A percentile compares a stretch with the other conserved stretches of the same genome.
phyloP scores from a whole-genome alignment of 345 rosid species.

The Punica granatum region DNA sequence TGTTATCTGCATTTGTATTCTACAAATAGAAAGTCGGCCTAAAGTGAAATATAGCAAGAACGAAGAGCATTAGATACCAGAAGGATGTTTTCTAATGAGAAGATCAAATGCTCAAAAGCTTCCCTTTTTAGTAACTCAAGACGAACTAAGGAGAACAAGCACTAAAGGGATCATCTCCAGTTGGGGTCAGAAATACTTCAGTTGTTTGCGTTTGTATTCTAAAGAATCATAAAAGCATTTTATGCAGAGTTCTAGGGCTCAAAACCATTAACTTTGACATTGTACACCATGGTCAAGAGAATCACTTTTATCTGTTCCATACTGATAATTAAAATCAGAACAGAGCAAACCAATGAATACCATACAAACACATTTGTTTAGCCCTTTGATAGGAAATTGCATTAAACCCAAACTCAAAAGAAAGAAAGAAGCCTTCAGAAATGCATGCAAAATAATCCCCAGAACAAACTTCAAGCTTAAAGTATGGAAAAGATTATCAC shows the following conservation, averaged over 20 bases:
- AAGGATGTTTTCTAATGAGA: no score
- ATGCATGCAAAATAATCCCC: background rate
- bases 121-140: no score
- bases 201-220: background rate
- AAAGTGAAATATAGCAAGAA: no score
- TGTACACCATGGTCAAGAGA: background rate
- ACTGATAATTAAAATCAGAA: background rate
- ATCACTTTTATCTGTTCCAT: background rate
- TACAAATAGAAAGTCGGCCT: no score
- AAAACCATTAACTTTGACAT: background rate
- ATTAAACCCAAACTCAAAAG: background rate
- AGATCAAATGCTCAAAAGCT: no score
- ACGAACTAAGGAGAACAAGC: no score
- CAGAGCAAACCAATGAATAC: no score
- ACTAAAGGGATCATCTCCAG: no score
- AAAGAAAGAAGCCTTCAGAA: background rate
- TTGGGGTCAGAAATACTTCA: background rate
- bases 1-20: no score
- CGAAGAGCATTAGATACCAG: no score
- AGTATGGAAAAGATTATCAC: slow-evolving; percentile 26
- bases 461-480: background rate
- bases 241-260: background rate
- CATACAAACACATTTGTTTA: no score
- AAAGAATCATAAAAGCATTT: background rate
- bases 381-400: background rate